Percentiles rank a stretch among this genome's conserved stretches.
phyloP scores from a whole-genome alignment of 2,329 filamentous ascomycete genomes.

The Colletotrichum melonis region DNA sequence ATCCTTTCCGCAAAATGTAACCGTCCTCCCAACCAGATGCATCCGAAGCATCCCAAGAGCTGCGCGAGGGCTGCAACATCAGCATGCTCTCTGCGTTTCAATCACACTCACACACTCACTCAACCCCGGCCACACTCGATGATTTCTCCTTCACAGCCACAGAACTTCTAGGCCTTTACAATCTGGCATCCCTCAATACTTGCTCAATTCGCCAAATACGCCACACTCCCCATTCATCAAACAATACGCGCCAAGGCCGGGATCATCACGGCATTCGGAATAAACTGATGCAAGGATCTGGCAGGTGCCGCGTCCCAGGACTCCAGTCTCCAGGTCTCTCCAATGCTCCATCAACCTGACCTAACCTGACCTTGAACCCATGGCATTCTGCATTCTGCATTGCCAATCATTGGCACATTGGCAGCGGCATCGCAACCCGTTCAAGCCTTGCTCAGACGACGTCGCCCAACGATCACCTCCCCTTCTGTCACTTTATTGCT shows the following conservation, averaged over 20 bases:
- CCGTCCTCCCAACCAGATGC: background rate
- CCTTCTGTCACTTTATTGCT: slow-evolving; percentile 23
- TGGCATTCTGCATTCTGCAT: slow-evolving; percentile 10
- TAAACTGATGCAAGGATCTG: slow-evolving; percentile 12
- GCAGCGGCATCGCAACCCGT: slow-evolving; percentile 13
- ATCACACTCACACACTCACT: background rate
- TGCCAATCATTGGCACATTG: slow-evolving; percentile 20
- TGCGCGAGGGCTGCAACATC: background rate
- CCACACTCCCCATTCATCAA: background rate
- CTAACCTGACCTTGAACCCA: slow-evolving; percentile 9
- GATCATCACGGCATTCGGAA: slow-evolving; percentile 11
- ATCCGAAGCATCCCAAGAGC: background rate
- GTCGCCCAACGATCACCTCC: slow-evolving; percentile 18
- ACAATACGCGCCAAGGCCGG: background rate
- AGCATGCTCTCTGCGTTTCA: background rate
- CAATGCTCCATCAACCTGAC: background rate
- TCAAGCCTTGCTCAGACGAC: background rate
- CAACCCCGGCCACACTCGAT: background rate
- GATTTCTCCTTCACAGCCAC: background rate
- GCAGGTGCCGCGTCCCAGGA: slow-evolving; percentile 18
- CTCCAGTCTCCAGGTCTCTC: no score
- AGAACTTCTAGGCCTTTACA: background rate
- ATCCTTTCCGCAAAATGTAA: slow-evolving; percentile 10
- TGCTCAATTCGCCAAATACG: background rate
- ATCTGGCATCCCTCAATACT: background rate